Percentiles rank a stretch among this genome's conserved stretches.
Evolutionary conservation across 805 yeast species (phyloP).

Genomic region (Kodamaea kaohsiungensis): DNA sequence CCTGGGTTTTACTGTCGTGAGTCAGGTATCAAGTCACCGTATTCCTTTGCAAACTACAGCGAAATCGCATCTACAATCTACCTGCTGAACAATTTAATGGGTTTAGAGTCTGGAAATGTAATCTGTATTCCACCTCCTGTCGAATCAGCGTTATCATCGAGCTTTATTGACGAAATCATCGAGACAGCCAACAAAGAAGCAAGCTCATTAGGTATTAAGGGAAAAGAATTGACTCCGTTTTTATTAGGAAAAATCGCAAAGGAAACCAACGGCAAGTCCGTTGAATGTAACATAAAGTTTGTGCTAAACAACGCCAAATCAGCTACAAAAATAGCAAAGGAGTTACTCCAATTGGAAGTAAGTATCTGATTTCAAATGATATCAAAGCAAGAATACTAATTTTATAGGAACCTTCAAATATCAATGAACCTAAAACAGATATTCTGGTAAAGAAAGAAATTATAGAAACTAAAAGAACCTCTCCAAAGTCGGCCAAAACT

Average conservation of each 20-base stretch:
- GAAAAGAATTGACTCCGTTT: constrained; percentile 82
- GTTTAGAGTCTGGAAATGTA: constrained; percentile 64
- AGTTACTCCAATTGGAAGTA: constrained; percentile 41
- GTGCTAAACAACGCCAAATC: constrained; percentile 73
- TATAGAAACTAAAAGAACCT: background rate
- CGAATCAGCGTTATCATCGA: constrained; percentile 56
- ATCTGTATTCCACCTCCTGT: constrained; percentile 84
- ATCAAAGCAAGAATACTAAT: constrained; percentile 4
- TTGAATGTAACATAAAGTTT: constrained; percentile 69
- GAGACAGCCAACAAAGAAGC: constrained; percentile 62
- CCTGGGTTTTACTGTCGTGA: constrained; percentile 85
- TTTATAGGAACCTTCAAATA: background rate
- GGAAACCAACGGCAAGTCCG: constrained; percentile 69
- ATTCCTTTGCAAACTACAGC: constrained; percentile 49
- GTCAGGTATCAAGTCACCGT: constrained; percentile 74
- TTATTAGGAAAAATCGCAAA: constrained; percentile 63
- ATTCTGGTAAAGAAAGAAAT: background rate
- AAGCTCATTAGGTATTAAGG: constrained; percentile 49
- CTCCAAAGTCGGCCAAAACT: background rate
- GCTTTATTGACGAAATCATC: constrained; percentile 55
- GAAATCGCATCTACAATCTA: constrained; percentile 67
- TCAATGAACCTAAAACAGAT: background rate
- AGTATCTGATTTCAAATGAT: constrained; percentile 6
- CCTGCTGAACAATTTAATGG: constrained; percentile 44
- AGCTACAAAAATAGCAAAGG: constrained; percentile 67